Conservation (phyloP, 1,284 basidiomycete species). For the Cronartium ribicola region DNA sequence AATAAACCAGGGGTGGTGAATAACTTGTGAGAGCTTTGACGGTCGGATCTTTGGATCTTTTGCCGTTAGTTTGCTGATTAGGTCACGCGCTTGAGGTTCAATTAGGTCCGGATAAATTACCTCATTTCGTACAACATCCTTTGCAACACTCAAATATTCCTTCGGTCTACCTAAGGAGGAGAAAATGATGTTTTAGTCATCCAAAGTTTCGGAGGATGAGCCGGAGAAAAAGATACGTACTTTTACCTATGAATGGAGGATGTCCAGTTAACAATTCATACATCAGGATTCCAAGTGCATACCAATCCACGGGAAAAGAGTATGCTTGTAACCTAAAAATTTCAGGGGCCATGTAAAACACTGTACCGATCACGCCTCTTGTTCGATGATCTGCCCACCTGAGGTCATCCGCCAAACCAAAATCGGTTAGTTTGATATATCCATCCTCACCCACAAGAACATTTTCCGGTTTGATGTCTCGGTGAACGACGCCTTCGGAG, state of each 20-base stretch:
- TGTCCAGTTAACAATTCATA: background rate
- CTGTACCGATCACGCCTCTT: background rate
- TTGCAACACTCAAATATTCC: too few species aligned
- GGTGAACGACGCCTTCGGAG: background rate
- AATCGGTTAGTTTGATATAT: background rate
- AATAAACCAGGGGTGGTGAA: too few species aligned
- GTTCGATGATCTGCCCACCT: background rate
- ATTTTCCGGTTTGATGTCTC: background rate
- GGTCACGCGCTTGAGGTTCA: too few species aligned
- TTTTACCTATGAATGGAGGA: background rate
- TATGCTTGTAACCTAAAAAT: background rate
- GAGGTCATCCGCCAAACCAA: background rate
- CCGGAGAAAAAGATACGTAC: background rate
- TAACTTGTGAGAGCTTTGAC: too few species aligned
- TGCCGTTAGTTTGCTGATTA: too few species aligned
- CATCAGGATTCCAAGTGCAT: background rate
- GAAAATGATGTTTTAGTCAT: background rate
- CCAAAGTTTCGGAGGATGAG: background rate
- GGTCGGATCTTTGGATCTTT: too few species aligned
- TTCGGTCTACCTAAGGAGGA: background rate
- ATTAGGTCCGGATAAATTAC: too few species aligned
- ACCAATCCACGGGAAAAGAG: background rate
- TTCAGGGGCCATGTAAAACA: background rate
- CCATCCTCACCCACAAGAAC: background rate
- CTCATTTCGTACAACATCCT: too few species aligned